Conservation (phyloP, 768 basidiomycete genomes). For the Tephrocybe sp. region DNA sequence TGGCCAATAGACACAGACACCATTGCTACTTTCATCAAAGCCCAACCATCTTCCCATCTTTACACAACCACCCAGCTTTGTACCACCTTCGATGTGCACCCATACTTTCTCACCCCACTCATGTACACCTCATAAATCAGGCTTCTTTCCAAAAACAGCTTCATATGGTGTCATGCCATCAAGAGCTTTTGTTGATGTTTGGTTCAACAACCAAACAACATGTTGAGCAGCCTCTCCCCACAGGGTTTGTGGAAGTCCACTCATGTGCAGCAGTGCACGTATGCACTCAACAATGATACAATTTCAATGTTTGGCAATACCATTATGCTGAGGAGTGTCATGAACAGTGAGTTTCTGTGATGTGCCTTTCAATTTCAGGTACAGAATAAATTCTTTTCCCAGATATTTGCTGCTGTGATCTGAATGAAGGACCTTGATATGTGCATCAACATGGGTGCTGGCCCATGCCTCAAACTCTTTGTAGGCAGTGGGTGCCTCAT, state of each 20-base stretch:
- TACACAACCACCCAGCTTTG: no score
- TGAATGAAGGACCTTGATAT: slow-evolving; percentile 21
- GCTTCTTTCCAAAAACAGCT: slow-evolving; percentile 7
- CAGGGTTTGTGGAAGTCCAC: slow-evolving; percentile 22
- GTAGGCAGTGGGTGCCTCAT: slow-evolving; percentile 28
- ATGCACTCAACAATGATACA: slow-evolving; percentile 32
- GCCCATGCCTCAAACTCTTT: slow-evolving; percentile 31
- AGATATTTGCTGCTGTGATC: slow-evolving; percentile 46
- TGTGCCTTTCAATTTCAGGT: slow-evolving; percentile 37
- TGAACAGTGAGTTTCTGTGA: slow-evolving; percentile 35
- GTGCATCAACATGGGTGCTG: slow-evolving; percentile 27
- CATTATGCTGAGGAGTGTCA: slow-evolving; percentile 44
- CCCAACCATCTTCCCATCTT: no score
- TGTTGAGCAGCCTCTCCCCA: slow-evolving; percentile 8
- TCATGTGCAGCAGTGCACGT: slow-evolving; percentile 33
- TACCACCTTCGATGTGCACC: no score
- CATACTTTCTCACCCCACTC: neutral
- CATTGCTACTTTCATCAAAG: no score
- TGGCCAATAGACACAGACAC: no score
- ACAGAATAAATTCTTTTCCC: slow-evolving; percentile 29
- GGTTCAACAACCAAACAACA: slow-evolving; percentile 3
- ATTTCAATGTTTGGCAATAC: slow-evolving; percentile 42
- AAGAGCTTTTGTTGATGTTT: neutral
- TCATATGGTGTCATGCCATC: no score
- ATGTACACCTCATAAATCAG: neutral